Evolutionary conservation across 345 rosid species (phyloP).

Genomic region (Erucastrum elatum): DNA sequence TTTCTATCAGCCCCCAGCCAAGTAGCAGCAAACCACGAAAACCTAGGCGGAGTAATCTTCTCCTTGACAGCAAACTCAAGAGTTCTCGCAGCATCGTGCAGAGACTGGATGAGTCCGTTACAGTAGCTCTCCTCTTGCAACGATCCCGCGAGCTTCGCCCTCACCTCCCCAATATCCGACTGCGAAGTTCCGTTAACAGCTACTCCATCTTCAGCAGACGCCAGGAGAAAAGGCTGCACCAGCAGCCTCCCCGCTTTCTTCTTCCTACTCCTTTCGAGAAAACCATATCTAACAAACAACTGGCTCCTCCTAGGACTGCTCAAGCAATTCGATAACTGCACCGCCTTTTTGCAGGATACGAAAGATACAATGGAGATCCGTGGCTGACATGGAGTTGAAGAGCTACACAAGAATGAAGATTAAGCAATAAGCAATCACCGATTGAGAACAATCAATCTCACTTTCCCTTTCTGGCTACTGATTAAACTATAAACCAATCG

Average conservation of each 20-base stretch:
- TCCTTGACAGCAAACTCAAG: slow-evolving; percentile 77
- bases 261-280: slow-evolving; percentile 32
- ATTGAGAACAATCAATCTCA: neutral
- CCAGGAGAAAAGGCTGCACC: slow-evolving; percentile 43
- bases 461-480: neutral
- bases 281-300: slow-evolving; percentile 42
- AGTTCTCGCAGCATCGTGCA: slow-evolving; percentile 85
- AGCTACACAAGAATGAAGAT: slow-evolving; percentile 46
- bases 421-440: slow-evolving; percentile 17
- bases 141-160: slow-evolving; percentile 56
- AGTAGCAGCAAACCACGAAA: slow-evolving; percentile 74
- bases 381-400: slow-evolving; percentile 49
- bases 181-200: slow-evolving; percentile 63
- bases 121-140: slow-evolving; percentile 57
- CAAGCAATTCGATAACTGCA: slow-evolving; percentile 50
- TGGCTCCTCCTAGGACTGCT: slow-evolving; percentile 55
- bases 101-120: slow-evolving; percentile 72
- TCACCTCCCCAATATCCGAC: slow-evolving; percentile 49
- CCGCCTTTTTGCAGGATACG: slow-evolving; percentile 46
- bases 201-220: slow-evolving; percentile 76
- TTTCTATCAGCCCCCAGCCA: slow-evolving; percentile 81
- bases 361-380: slow-evolving; percentile 37
- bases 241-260: slow-evolving; percentile 43
- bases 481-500: neutral
- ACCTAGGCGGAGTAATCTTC: slow-evolving; percentile 50